Evolutionary conservation across 305 asterid genomes (phyloP), one percentile per base, ranked within the genome.

Genomic region (Ajuga reptans): DNA sequence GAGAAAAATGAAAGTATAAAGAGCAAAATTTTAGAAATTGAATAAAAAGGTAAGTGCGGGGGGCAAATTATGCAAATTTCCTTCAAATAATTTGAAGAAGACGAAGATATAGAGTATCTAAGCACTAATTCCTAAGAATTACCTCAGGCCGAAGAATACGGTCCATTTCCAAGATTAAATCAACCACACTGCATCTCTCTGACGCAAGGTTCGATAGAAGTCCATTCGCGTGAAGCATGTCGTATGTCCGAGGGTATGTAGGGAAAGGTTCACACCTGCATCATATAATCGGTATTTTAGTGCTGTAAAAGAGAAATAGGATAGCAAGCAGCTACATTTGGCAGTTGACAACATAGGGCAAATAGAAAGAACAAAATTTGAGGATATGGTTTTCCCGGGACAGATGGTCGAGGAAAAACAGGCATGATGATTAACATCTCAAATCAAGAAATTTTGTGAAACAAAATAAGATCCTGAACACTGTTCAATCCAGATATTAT

Each of bases 71-170:
- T n/a, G n/a, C n/a, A n/a, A n/a, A 1, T 3, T 27, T 27, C 31
- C 31, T 14, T 47, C 11, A 1, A 69, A 33, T 17, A 64, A n/a
- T 51, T 14, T n/a, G n/a, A n/a, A n/a, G n/a, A n/a, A n/a, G n/a
- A n/a, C n/a, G n/a, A n/a, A n/a, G n/a, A n/a, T n/a, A n/a, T n/a
- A n/a, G n/a, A n/a, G n/a, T n/a, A n/a, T 41, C 4, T 53, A 41
- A 47, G 66, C 29, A 34, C 39, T 14, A 10, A 42, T 50, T 50
- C 12, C 43, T 59, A 18, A 60, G 50, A n/a, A 61, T 80, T 86
- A 93, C 99, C 99, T 93, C 99, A 5, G 99, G 99, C 14, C 99
- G 90, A 72, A 93, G 87, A 47, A 93, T 91, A 34, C 97, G 92
- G 60, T 93, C 97, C 96, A 93, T 93, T 82, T 91, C 99, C 16